Evolutionary conservation across 2,329 filamentous ascomycete genomes (phyloP).

Genomic region (Triangularia setosa): DNA sequence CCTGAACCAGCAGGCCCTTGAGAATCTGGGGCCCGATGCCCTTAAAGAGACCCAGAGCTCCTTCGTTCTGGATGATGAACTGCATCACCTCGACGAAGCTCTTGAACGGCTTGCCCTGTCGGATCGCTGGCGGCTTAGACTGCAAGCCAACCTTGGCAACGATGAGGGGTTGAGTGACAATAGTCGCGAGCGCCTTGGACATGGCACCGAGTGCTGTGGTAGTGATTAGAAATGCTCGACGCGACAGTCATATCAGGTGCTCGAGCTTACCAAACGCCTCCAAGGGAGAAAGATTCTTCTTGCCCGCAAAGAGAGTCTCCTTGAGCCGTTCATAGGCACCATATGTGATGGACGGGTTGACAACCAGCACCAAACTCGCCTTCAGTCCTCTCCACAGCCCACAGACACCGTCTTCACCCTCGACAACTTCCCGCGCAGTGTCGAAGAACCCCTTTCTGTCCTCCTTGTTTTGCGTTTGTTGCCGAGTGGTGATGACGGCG

Average conservation of each 20-base stretch:
- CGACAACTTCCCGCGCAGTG: conserved; percentile 82
- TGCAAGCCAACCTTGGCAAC: conserved; percentile 97
- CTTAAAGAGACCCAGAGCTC: conserved; percentile 82
- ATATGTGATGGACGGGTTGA: conserved; percentile 97
- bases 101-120: conserved; percentile 88
- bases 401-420: conserved; percentile 82
- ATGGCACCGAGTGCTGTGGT: conserved; percentile 76
- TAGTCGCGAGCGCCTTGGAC: conserved; percentile 88
- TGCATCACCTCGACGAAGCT: conserved; percentile 91
- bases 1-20: conserved; percentile 91
- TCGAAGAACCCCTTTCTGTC: conserved; percentile 84
- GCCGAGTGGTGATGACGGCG: conserved; percentile 88
- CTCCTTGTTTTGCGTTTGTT: conserved; percentile 83
- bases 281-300: conserved; percentile 69
- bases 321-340: conserved; percentile 90
- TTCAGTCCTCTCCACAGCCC: conserved; percentile 95
- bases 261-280: conserved; percentile 81
- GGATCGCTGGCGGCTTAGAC: conserved; percentile 79
- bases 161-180: conserved; percentile 90
- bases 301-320: conserved; percentile 71
- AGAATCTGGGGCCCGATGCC: conserved; percentile 90
- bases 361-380: conserved; percentile 88
- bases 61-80: conserved; percentile 89
- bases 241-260: neutral
- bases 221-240: neutral